Conservation (phyloP, 2,329 filamentous ascomycete genomes). For the Westerdykella aurantiaca region DNA sequence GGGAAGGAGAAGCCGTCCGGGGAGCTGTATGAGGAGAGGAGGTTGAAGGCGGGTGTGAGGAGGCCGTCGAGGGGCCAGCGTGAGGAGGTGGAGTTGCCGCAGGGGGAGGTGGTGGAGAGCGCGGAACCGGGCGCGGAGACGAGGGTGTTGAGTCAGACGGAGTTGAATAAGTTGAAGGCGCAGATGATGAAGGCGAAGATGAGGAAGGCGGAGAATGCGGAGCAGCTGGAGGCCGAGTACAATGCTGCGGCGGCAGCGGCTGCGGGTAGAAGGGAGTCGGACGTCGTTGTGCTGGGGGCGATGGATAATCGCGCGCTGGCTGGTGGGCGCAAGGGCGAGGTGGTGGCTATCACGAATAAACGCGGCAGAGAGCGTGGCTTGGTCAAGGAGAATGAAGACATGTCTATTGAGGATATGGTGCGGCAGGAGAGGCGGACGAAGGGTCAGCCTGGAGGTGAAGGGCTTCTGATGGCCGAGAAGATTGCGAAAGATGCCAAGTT, state of each 20-base stretch:
- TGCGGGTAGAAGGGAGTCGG: slow-evolving; percentile 52
- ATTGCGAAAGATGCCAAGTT: slow-evolving; percentile 93
- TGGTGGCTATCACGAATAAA: slow-evolving; percentile 70
- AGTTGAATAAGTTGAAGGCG: slow-evolving; percentile 82
- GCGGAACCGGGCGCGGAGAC: slow-evolving; percentile 44
- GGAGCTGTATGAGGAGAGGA: slow-evolving; percentile 75
- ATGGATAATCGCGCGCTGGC: slow-evolving; percentile 89
- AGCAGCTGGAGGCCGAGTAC: slow-evolving; percentile 76
- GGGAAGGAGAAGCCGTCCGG: slow-evolving; percentile 83
- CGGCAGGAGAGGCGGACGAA: slow-evolving; percentile 84
- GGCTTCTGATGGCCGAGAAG: slow-evolving; percentile 75
- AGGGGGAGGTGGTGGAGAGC: slow-evolving; percentile 57
- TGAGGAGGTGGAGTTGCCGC: slow-evolving; percentile 33
- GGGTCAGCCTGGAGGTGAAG: slow-evolving; percentile 71
- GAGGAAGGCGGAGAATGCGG: slow-evolving; percentile 67
- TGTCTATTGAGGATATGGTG: slow-evolving; percentile 96
- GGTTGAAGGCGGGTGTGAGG: slow-evolving; percentile 52
- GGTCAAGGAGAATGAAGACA: slow-evolving; percentile 88
- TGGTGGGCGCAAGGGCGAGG: slow-evolving; percentile 66
- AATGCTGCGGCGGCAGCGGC: slow-evolving; percentile 65
- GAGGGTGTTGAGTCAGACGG: slow-evolving; percentile 63
- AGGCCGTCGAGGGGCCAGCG: slow-evolving; percentile 26
- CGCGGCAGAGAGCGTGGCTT: slow-evolving; percentile 77
- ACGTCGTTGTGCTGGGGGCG: slow-evolving; percentile 73
- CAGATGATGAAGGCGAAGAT: slow-evolving; percentile 96